Evolutionary conservation across 345 rosid genomes (phyloP), one percentile per base, ranked within the genome.

Genomic region (Linum lewisii): DNA sequence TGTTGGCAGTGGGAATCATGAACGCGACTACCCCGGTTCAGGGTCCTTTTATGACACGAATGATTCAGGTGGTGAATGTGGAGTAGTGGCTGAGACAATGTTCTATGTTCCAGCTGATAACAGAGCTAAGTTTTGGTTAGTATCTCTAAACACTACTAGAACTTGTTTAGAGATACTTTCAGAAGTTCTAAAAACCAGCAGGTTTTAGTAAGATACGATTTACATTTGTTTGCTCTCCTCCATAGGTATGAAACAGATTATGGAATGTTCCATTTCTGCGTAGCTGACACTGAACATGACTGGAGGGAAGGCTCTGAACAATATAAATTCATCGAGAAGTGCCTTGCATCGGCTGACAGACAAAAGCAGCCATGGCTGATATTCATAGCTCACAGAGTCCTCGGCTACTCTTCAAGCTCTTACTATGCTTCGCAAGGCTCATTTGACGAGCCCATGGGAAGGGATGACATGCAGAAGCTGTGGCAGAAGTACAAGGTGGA

Each of bases 401-500:
- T 85, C 0, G 90, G 96, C 1, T 88, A 88, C 63, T 81, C 96
- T 25, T 75, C 84, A 7, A 65, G 71, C 63, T 67, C 65, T 18
- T 85, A 77, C 76, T 77, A 85, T 59, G 85, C 68, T 42, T n/a
- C n/a, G 19, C 81, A 82, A 64, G 93, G 88, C 36, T 64, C 84
- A 3, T 88, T 72, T 70, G 84, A 75, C 59, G 85, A 86, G 69
- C 91, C 88, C 37, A 81, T 83, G 85, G 89, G 85, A 63, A 77
- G 93, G 72, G 88, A 88, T 15, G 77, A 80, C 72, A 49, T 88
- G 70, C 96, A 88, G 72, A 83, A 67, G 69, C 83, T 88, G 20
- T 88, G 93, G 96, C 90, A 85, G 74, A 88, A 83, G 66, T 82
- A 88, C 78, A 85, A 78, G 72, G 96, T 88, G 11, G 94, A 86